Conservation (phyloP, 148 eudicot species). For the Pouteria glomerata region DNA sequence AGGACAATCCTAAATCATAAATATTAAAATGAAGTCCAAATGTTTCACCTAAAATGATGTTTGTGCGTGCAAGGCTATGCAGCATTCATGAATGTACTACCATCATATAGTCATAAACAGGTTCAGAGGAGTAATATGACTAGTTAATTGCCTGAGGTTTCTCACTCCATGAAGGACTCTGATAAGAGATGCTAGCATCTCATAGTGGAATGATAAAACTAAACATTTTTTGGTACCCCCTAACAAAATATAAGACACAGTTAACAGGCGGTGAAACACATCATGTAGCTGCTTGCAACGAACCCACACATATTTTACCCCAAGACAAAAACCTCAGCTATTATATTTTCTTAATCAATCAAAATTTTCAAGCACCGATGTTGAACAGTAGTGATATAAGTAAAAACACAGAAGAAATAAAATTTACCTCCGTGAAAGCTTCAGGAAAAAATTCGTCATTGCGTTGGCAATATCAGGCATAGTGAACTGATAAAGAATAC, state of each 20-base stretch:
- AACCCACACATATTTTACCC: neutral
- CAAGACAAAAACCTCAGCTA: neutral
- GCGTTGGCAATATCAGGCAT: constrained; percentile 62
- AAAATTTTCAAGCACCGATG: neutral
- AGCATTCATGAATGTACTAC: neutral
- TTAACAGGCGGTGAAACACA: neutral
- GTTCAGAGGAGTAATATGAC: neutral
- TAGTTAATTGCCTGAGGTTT: neutral
- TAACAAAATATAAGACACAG: neutral
- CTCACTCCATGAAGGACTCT: neutral
- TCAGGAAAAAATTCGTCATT: constrained; percentile 55
- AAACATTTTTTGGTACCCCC: neutral
- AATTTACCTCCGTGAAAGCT: constrained; percentile 63
- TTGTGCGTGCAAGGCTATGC: neutral
- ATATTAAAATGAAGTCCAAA: too few relatives aligned
- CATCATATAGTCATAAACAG: neutral
- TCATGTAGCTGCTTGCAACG: neutral
- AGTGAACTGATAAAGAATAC: constrained; percentile 55
- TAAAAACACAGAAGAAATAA: neutral
- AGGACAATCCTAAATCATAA: too few relatives aligned
- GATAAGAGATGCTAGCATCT: neutral
- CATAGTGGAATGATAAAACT: neutral
- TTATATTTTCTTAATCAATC: neutral
- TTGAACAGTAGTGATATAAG: neutral
- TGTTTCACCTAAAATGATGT: too few relatives aligned